Evolutionary conservation across 805 yeast species (phyloP).

Genomic region (Lachancea sp.): DNA sequence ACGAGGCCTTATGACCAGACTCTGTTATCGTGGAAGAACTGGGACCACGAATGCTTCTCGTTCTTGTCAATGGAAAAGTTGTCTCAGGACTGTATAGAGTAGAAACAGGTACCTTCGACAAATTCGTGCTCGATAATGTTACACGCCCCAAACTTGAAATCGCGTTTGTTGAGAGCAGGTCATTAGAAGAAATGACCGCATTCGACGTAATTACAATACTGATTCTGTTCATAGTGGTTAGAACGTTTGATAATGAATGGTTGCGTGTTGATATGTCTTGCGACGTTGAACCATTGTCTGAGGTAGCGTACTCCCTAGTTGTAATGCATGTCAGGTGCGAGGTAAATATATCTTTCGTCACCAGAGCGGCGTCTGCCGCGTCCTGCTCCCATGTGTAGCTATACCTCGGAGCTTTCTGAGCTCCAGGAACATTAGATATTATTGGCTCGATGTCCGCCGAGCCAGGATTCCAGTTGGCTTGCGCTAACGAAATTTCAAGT

Average conservation of each 20-base stretch:
- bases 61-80: too few relatives aligned
- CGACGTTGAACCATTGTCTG: background rate
- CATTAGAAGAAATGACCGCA: background rate
- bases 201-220: background rate
- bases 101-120: too few relatives aligned
- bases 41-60: too few relatives aligned
- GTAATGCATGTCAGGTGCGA: background rate
- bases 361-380: conserved; percentile 4
- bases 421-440: conserved; percentile 42
- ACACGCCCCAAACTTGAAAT: background rate
- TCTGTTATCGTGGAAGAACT: too few relatives aligned
- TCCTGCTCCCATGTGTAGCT: conserved; percentile 32
- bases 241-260: background rate
- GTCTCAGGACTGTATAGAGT: too few relatives aligned
- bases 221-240: background rate
- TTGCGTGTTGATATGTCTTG: background rate
- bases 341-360: conserved; percentile 6
- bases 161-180: background rate
- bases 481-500: conserved; percentile 43
- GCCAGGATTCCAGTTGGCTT: conserved; percentile 34
- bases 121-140: too few relatives aligned
- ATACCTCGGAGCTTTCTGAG: conserved; percentile 41
- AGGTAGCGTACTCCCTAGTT: background rate
- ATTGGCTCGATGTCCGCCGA: conserved; percentile 43
- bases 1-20: too few relatives aligned